Conservation (phyloP, 371 early-diverging fungal genomes). For the Rhizopus stolonifer region DNA sequence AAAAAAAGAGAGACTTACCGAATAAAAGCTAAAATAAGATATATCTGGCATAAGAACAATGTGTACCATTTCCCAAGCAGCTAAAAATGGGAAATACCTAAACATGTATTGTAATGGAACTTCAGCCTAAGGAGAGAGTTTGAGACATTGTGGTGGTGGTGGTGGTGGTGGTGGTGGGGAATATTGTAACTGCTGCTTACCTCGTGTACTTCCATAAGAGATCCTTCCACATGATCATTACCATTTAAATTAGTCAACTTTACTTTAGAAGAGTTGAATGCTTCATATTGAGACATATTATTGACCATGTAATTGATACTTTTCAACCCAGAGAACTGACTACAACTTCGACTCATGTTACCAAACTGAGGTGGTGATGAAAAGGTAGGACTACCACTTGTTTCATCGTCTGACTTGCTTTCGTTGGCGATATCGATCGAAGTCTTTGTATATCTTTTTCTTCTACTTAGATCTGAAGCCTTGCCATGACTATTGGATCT, state of each 20-base stretch:
- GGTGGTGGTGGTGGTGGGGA: too few relatives aligned
- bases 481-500: constrained; percentile 14
- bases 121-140: constrained; percentile 20
- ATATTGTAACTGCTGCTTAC: constrained; percentile 16
- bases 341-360: constrained; percentile 1
- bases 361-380: background rate
- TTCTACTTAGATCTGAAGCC: constrained; percentile 26
- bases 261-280: constrained; percentile 8
- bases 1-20: constrained; percentile 26
- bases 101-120: constrained; percentile 50
- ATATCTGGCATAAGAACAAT: constrained; percentile 50
- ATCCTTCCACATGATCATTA: constrained; percentile 19
- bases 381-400: background rate
- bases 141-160: background rate
- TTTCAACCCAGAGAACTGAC: constrained; percentile 18
- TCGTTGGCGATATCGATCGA: background rate
- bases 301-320: constrained; percentile 35
- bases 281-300: constrained; percentile 4
- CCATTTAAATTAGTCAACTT: constrained; percentile 13
- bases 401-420: background rate
- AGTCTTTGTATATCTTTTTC: constrained; percentile 1
- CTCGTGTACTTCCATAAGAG: constrained; percentile 51
- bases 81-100: constrained; percentile 48
- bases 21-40: constrained; percentile 55
- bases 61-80: constrained; percentile 60